Percentiles rank a stretch among this genome's conserved stretches.
phyloP scores from a whole-genome alignment of 108 stramenopile genomes.

The Stephanodiscus triporus region DNA sequence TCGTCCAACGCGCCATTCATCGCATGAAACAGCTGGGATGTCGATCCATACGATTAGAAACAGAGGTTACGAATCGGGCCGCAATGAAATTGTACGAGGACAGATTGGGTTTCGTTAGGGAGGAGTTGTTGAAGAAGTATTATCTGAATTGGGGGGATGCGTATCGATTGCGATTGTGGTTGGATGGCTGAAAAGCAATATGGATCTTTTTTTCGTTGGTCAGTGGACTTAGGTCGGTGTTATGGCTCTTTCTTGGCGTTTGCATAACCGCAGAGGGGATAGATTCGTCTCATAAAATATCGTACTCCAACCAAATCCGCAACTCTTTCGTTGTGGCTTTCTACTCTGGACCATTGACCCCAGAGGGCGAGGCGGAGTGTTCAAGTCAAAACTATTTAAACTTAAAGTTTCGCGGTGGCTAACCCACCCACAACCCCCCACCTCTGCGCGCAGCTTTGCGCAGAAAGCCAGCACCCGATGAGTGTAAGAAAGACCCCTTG shows the following conservation, averaged over 20 bases:
- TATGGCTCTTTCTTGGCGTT: too few species aligned
- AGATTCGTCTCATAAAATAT: too few species aligned
- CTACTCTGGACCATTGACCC: too few species aligned
- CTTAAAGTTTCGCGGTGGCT: too few species aligned
- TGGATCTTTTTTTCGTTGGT: not conserved
- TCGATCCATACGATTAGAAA: conserved; percentile 67
- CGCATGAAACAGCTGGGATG: conserved; percentile 72
- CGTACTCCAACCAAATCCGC: too few species aligned
- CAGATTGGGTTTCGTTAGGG: conserved; percentile 81
- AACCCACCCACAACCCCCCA: too few species aligned
- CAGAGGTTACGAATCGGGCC: conserved; percentile 77
- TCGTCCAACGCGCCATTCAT: conserved; percentile 67
- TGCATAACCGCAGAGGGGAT: too few species aligned
- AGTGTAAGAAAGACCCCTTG: not conserved
- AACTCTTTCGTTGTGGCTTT: too few species aligned
- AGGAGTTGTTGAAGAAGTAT: conserved; percentile 83
- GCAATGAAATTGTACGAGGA: conserved; percentile 84
- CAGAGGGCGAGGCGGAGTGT: too few species aligned
- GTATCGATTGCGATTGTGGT: conserved; percentile 85
- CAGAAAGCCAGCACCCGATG: not conserved
- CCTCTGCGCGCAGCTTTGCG: not conserved
- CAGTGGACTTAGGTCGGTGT: not conserved
- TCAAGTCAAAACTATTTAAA: too few species aligned
- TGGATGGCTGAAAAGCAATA: conserved; percentile 14
- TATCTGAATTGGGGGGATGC: conserved; percentile 90